Conservation (phyloP, 257 asterid genomes). For the Solanum clarkiae region DNA sequence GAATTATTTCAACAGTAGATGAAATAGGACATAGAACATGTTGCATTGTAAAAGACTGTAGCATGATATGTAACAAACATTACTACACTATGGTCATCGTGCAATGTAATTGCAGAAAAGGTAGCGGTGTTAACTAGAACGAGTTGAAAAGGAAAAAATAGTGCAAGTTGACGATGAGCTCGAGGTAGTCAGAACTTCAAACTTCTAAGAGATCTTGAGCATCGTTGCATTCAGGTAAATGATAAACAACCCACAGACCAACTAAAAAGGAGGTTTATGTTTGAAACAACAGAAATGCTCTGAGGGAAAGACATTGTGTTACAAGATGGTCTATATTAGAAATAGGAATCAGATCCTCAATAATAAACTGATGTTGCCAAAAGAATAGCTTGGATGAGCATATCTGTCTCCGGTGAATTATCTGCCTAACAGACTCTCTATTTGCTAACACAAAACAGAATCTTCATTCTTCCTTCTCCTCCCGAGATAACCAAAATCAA, state of each 20-base stretch:
- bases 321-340: neutral
- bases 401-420: constrained; percentile 58
- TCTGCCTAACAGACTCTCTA: constrained; percentile 85
- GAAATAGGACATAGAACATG: no score
- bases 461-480: constrained; percentile 53
- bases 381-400: neutral
- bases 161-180: neutral
- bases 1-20: no score
- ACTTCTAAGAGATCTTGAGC: neutral
- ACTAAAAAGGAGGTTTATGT: neutral
- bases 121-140: neutral
- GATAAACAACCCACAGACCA: neutral
- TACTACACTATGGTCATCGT: no score
- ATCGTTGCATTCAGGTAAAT: neutral
- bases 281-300: neutral
- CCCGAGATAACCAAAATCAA: constrained; percentile 20
- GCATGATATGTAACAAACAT: no score
- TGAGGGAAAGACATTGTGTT: neutral
- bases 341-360: neutral
- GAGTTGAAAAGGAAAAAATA: neutral
- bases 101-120: neutral
- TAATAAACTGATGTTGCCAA: neutral
- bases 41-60: no score
- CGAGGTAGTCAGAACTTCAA: neutral
- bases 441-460: constrained; percentile 51